Conservation (phyloP, 805 yeast genomes). For the Kuraishia piskuri region DNA sequence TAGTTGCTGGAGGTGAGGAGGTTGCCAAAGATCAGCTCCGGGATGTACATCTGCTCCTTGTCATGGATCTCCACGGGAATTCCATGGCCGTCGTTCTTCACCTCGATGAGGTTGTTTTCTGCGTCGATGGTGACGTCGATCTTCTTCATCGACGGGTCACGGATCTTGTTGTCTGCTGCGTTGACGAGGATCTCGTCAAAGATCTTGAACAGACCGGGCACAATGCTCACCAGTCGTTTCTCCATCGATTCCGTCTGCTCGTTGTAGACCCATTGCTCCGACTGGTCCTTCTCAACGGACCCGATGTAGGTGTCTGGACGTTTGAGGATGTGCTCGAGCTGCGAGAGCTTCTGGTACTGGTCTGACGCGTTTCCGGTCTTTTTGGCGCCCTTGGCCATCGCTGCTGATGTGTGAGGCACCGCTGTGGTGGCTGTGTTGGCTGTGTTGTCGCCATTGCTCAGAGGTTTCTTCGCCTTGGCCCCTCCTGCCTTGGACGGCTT, state of each 20-base stretch:
- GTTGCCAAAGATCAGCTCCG: slow-evolving; percentile 94
- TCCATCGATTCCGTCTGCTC: slow-evolving; percentile 53
- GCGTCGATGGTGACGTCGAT: slow-evolving; percentile 77
- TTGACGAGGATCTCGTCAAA: slow-evolving; percentile 96
- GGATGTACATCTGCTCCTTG: slow-evolving; percentile 88
- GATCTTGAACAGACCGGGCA: slow-evolving; percentile 93
- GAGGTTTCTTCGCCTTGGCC: slow-evolving; percentile 2
- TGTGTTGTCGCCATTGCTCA: neutral
- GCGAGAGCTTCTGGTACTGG: slow-evolving; percentile 89
- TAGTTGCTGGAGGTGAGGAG: slow-evolving; percentile 91
- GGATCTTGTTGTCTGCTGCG: slow-evolving; percentile 96
- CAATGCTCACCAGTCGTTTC: slow-evolving; percentile 60
- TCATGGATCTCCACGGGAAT: slow-evolving; percentile 91
- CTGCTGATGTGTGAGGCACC: neutral
- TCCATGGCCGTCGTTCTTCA: slow-evolving; percentile 90
- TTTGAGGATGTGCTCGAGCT: slow-evolving; percentile 89
- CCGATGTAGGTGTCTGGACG: slow-evolving; percentile 98
- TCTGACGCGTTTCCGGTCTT: slow-evolving; percentile 36
- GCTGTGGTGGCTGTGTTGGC: neutral
- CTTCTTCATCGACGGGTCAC: slow-evolving; percentile 85
- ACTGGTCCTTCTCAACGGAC: slow-evolving; percentile 74
- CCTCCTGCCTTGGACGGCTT: neutral
- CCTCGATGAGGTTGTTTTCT: slow-evolving; percentile 66
- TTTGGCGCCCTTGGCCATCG: slow-evolving; percentile 23
- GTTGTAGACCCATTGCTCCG: slow-evolving; percentile 82